A percentile compares a stretch with the other conserved stretches of the same genome.
phyloP scores from a whole-genome alignment of 2,329 filamentous ascomycete genomes.

The Penicillium sp. region DNA sequence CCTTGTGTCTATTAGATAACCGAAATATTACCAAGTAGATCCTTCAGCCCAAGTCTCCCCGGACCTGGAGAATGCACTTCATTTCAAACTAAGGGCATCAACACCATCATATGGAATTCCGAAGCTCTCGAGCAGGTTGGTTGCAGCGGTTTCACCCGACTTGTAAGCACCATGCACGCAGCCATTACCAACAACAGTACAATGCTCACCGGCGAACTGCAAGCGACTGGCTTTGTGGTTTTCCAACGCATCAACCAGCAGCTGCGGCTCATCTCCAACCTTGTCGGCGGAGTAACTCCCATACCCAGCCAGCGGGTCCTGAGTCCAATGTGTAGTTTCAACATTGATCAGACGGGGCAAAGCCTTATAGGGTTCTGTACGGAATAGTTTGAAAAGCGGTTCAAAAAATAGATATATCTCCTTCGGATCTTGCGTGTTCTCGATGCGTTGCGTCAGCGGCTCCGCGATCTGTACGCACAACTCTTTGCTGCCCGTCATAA shows the following conservation, averaged over 20 bases:
- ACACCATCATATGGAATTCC: constrained; percentile 25
- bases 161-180: constrained; percentile 49
- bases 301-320: constrained; percentile 46
- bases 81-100: not conserved
- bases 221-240: constrained; percentile 38
- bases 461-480: constrained; percentile 48
- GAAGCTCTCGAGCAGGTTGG: constrained; percentile 41
- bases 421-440: constrained; percentile 42
- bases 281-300: constrained; percentile 48
- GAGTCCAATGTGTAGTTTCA: constrained; percentile 48
- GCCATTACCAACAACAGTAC: constrained; percentile 43
- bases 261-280: constrained; percentile 44
- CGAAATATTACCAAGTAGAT: constrained; percentile 6
- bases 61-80: not conserved
- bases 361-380: constrained; percentile 47
- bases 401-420: constrained; percentile 46
- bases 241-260: constrained; percentile 40
- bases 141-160: constrained; percentile 45
- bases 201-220: constrained; percentile 47
- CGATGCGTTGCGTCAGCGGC: constrained; percentile 47
- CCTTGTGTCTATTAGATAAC: not conserved
- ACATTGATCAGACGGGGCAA: constrained; percentile 42
- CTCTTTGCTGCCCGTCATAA: constrained; percentile 46
- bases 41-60: constrained; percentile 25
- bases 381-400: constrained; percentile 46